Conservation (phyloP, 192 early-diverging fungal species). For the Phycomyces nitens region DNA sequence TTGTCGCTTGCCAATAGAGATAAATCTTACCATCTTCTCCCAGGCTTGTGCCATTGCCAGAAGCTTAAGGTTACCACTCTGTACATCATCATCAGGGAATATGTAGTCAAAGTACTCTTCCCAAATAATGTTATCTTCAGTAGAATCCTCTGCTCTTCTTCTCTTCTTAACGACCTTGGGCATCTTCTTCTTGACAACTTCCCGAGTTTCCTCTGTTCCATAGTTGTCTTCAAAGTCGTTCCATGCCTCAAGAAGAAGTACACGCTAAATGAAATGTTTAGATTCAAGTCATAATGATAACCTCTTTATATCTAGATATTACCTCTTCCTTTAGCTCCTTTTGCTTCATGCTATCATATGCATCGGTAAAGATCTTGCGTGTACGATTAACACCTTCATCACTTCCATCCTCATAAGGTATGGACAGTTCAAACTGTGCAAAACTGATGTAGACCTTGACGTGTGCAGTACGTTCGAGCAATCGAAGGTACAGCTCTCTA, state of each 20-base stretch:
- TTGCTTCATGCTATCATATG: constrained; percentile 66
- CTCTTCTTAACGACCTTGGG: constrained; percentile 91
- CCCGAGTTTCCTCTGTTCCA: constrained; percentile 49
- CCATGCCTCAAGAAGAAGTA: constrained; percentile 90
- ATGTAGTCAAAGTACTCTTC: constrained; percentile 99
- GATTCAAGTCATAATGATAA: neutral
- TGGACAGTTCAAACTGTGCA: constrained; percentile 84
- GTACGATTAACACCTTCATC: constrained; percentile 46
- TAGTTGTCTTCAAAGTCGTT: constrained; percentile 74
- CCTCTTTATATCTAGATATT: neutral
- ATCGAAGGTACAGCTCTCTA: constrained; percentile 74
- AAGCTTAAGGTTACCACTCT: constrained; percentile 85
- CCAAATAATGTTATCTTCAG: constrained; percentile 60
- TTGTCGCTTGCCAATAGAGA: too few relatives aligned
- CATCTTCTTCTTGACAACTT: constrained; percentile 69
- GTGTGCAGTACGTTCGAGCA: constrained; percentile 85
- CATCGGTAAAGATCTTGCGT: constrained; percentile 73
- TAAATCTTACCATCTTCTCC: constrained; percentile 22
- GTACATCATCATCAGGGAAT: constrained; percentile 93
- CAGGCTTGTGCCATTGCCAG: constrained; percentile 89
- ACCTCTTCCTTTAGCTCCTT: constrained; percentile 78
- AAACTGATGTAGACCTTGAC: constrained; percentile 97
- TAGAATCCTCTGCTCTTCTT: constrained; percentile 60
- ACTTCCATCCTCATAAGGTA: constrained; percentile 53
- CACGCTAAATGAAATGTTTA: constrained; percentile 42